Evolutionary conservation across 2,329 filamentous ascomycete genomes (phyloP), one percentile per base, ranked within the genome.

Genomic region (Colletotrichum sp.): DNA sequence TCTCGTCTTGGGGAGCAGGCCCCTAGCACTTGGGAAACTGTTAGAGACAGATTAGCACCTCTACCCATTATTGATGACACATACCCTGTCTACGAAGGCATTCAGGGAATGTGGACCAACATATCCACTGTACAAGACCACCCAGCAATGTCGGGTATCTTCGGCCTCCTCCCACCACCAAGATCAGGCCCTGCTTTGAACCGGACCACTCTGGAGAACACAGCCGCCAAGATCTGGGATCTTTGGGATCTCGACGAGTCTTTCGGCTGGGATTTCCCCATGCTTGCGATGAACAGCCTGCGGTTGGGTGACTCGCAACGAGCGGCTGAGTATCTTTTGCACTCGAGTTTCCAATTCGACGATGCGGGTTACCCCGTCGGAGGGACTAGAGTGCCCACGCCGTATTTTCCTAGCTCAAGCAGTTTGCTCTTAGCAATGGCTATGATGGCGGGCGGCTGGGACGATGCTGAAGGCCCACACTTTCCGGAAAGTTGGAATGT

Each of bases 381-480:
- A 8, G 89, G 89, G 1, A 83, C 84, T 6, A 84, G 87, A 57
- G 90, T 91, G 11, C 85, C 90, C 2, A 91, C 90, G 32, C 90
- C 90, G 12, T 92, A 92, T 80, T 90, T 92, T 73, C 90, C 90
- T 0, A 87, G 86, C 25, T 85, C 86, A 44, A 85, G 87, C 4
- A 85, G 85, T 2, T 82, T 92, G 74, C 77, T 92, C 78, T 79
- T 90, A 36, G 89, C 88, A 1, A 83, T 89, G 73, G 90, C 88
- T 4, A 90, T 91, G 89, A 88, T 91, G 87, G 87, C 88, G 13
- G 89, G 88, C 2, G 90, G 88, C 0, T 91, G 90, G 90, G 89
- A 91, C 78, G 88, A 85, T 3, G 80, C 79, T 63, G 84, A 85
- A n/a, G 88, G 84, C 9, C 76, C 81, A 39, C 84, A 89, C 66